Base-by-base conservation (phyloP, 257 asterid species). In the Solanum bukasovii region DNA sequence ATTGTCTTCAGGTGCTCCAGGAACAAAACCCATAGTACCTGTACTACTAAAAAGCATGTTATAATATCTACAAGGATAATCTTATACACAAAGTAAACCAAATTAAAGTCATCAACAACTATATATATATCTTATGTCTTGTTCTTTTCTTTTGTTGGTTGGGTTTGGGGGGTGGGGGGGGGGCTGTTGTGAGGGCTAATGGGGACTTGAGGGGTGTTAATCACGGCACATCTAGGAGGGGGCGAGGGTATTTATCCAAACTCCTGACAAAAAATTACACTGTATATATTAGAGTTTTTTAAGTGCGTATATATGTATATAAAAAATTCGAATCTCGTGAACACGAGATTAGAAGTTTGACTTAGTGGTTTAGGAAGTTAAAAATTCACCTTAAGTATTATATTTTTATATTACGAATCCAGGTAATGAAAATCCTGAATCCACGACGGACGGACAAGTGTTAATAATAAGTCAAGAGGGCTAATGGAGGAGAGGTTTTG, bases 1-100 rank as follows among this genome's bases (percentile, higher is more conserved):
- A 88, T 38, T 34, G 10, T 61, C 49, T 42, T 91, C 61, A 25
- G 65, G 25, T 78, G 25, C 92, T 21, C 90, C 94, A 40, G 95
- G 94, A 87, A 91, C 68, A 81, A 92, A 96, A 70, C 94, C 91
- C 94, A 93, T 94, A 5, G 38, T 46, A n/a, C 83, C 88, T 33
- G 85, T 81, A 44, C 40, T 86, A 29, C 92, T 72, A 61, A 42
- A 88, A 89, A 87, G 84, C 92, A 88, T 88, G 90, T 86, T 71
- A 72, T 23, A 21, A 38, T 84, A 75, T 38, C 83, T 23, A 23
- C 56, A 23, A 16, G 12, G 31, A 73, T 34, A n/a, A 23, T 82
- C 44, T 29, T 49, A 49, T 82, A 35, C 70, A 81, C 85, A 82
- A 82, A 82, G 85, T 49, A 49, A 82, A 82, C 85, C 44, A 16